Percentiles rank a stretch among this genome's conserved stretches.
These are phyloP conservation scores for Verbascum thapsus DNA, from an alignment of 257 asterid genomes.

Conservation along the genomic window DNA sequence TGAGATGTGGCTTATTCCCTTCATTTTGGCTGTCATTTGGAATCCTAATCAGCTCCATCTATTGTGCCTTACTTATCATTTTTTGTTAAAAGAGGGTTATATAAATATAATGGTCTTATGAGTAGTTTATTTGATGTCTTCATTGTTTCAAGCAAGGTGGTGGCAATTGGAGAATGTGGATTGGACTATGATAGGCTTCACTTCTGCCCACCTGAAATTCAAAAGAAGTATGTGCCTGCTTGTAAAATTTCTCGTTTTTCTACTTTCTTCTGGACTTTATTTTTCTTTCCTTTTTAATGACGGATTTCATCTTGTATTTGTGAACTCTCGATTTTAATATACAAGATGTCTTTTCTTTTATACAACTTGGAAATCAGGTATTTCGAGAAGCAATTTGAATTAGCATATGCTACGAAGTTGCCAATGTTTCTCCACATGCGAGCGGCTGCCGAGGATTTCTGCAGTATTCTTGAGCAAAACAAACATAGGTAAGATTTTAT, in stretches of 20 bases:
- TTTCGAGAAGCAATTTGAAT: constrained; percentile 92
- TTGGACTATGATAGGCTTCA: constrained; percentile 95
- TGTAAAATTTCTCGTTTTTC: constrained; percentile 8
- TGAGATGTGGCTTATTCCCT: constrained; percentile 17
- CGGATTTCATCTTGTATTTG: constrained; percentile 7
- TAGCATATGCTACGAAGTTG: constrained; percentile 78
- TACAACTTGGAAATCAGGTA: constrained; percentile 51
- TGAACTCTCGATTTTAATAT: constrained; percentile 12
- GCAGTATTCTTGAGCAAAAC: constrained; percentile 67
- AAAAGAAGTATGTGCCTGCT: constrained; percentile 72
- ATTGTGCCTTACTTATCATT: not conserved
- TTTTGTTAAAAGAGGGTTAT: not conserved
- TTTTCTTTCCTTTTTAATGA: constrained; percentile 1
- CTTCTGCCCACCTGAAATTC: constrained; percentile 81
- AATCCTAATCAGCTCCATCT: not conserved
- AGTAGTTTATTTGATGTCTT: constrained; percentile 22
- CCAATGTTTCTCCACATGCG: constrained; percentile 99
- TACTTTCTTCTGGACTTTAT: not conserved
- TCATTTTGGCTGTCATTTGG: constrained; percentile 4
- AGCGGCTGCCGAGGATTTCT: constrained; percentile 92
- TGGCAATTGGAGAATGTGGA: constrained; percentile 99
- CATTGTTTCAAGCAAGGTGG: constrained; percentile 71
- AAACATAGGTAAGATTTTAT: constrained; percentile 56
- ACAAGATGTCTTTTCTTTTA: constrained; percentile 3
- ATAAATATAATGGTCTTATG: constrained; percentile 11